phyloP scores from a whole-genome alignment of 2,329 filamentous ascomycete species.

The Fusarium aywerte region DNA sequence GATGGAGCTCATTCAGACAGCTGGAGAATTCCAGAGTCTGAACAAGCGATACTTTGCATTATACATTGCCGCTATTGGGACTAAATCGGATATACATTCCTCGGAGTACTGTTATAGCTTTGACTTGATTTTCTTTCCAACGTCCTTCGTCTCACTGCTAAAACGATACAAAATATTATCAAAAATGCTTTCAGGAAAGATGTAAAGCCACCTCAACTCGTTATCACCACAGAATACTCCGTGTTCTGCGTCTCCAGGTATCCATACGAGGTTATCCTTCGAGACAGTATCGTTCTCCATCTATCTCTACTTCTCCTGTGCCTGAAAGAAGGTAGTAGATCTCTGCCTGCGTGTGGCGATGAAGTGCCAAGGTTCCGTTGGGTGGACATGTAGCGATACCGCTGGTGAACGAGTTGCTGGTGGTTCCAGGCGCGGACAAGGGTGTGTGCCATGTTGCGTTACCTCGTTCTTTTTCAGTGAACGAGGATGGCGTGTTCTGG shows the following conservation, averaged over 20 bases:
- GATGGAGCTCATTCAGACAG: too few relatives aligned
- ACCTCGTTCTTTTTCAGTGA: constrained; percentile 22
- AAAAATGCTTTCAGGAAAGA: constrained; percentile 42
- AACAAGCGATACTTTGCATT: too few relatives aligned
- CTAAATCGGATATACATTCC: neutral
- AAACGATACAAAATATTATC: constrained; percentile 41
- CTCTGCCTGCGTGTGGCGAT: constrained; percentile 44
- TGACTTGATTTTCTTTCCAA: neutral
- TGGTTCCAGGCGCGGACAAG: constrained; percentile 30
- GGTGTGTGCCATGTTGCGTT: constrained; percentile 42
- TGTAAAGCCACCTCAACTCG: constrained; percentile 39
- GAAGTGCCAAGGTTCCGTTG: constrained; percentile 38
- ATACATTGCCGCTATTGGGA: too few relatives aligned
- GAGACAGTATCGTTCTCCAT: constrained; percentile 29
- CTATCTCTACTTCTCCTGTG: constrained; percentile 38
- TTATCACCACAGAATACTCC: constrained; percentile 36
- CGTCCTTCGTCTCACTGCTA: constrained; percentile 21
- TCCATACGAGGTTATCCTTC: constrained; percentile 37
- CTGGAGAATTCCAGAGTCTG: too few relatives aligned
- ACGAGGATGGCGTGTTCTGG: constrained; percentile 5
- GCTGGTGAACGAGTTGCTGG: constrained; percentile 18
- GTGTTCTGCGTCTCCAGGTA: constrained; percentile 43
- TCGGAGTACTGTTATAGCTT: neutral
- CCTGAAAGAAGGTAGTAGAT: constrained; percentile 44
- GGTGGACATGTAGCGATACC: constrained; percentile 42